Percentiles rank a stretch among this genome's conserved stretches.
Conservation (phyloP, 441 rosid genomes). For the Pelargonium myrrhifolium region DNA sequence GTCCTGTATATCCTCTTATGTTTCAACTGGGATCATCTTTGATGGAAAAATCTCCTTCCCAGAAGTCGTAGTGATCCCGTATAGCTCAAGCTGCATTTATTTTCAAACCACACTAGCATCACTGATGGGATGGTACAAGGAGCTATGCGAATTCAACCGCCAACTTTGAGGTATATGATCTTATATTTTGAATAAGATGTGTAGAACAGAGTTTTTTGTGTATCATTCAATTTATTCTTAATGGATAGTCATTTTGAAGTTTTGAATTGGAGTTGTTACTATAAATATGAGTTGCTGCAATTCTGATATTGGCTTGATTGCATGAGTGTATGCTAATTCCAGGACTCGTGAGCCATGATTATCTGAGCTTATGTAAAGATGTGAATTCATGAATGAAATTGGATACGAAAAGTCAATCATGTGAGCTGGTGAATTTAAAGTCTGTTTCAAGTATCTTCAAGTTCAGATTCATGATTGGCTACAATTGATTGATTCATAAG, state of each 20-base stretch:
- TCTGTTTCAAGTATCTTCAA: too few relatives aligned
- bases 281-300: not conserved
- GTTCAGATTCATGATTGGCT: too few relatives aligned
- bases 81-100: not conserved
- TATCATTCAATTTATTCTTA: not conserved
- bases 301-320: too few relatives aligned
- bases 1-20: conserved; percentile 94
- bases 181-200: not conserved
- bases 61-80: conserved; percentile 21
- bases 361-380: not conserved
- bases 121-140: not conserved
- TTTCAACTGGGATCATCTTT: conserved; percentile 67
- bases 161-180: conserved; percentile 1
- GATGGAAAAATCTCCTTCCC: conserved; percentile 31
- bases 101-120: too few relatives aligned
- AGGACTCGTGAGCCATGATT: not conserved
- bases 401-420: not conserved
- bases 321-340: too few relatives aligned
- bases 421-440: too few relatives aligned
- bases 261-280: not conserved
- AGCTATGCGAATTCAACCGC: not conserved
- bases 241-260: not conserved
- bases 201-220: not conserved
- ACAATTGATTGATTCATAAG: too few relatives aligned
- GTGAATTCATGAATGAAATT: not conserved